These are phyloP conservation scores for Fusarium sp. DNA, from an alignment of 2,329 filamentous ascomycete species.

Conservation along the genomic window DNA sequence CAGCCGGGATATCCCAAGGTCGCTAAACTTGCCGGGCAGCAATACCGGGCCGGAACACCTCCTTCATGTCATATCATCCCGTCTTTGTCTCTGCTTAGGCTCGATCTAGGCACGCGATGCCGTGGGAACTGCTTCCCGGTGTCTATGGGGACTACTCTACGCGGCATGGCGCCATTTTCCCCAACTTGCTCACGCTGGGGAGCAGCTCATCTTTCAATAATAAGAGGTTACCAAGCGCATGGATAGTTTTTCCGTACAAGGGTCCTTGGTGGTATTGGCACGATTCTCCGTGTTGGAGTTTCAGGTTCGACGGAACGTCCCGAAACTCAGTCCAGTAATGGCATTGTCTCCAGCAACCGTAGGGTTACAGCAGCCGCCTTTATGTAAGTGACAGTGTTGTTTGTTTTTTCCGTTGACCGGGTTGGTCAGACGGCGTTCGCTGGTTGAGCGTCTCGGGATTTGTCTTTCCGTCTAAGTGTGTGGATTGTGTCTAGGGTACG, in stretches of 20 bases:
- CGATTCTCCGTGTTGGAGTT: constrained; percentile 32
- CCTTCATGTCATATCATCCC: constrained; percentile 9
- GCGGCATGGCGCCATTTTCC: constrained; percentile 6
- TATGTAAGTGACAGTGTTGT: not conserved
- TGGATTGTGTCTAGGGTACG: not conserved
- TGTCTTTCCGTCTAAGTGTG: not conserved
- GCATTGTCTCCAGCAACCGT: not conserved
- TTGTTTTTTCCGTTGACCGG: not conserved
- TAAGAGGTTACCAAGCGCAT: constrained; percentile 13
- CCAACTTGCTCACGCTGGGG: constrained; percentile 3
- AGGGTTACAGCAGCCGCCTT: not conserved
- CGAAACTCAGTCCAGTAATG: constrained; percentile 15
- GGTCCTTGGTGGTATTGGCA: constrained; percentile 14
- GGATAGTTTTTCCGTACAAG: constrained; percentile 24
- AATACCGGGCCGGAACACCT: not conserved
- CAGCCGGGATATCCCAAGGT: not conserved
- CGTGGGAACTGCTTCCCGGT: not conserved
- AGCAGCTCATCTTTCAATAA: constrained; percentile 3
- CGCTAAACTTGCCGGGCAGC: not conserved
- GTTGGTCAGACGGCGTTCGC: not conserved
- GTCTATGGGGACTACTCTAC: not conserved
- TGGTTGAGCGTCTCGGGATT: not conserved
- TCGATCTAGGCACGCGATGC: not conserved
- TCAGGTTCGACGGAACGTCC: constrained; percentile 40
- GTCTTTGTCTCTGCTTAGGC: not conserved